Conservation (phyloP, 2,329 filamentous ascomycete genomes). For the Aspergillus tubingensis region DNA sequence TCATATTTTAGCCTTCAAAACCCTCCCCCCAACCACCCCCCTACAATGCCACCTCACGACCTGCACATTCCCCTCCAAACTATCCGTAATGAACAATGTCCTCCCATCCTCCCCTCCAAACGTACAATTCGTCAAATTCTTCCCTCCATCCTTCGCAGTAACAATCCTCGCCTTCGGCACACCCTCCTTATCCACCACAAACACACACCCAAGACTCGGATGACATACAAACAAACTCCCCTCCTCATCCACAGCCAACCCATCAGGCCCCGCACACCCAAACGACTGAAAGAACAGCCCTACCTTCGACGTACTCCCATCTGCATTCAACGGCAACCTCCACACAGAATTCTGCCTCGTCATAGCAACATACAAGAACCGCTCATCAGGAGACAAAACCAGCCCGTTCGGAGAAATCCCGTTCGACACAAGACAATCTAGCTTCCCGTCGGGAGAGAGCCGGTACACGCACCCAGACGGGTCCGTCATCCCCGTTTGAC, state of each 20-base stretch:
- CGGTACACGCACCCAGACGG: background rate
- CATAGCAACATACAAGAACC: background rate
- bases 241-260: background rate
- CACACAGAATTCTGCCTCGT: background rate
- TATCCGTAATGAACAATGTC: background rate
- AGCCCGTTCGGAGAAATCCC: background rate
- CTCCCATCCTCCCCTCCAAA: background rate
- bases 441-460: background rate
- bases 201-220: background rate
- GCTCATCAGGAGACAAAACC: background rate
- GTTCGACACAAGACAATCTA: background rate
- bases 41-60: background rate
- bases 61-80: background rate
- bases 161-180: background rate
- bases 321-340: background rate
- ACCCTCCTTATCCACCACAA: background rate
- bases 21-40: background rate
- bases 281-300: background rate
- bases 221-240: background rate
- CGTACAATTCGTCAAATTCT: background rate
- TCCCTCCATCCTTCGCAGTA: background rate
- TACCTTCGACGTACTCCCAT: background rate
- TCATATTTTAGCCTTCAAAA: no score
- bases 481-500: background rate
- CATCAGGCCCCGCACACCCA: background rate